Conservation (phyloP, 352 stramenopile genomes). For the Salisapilia sapeloensis region DNA sequence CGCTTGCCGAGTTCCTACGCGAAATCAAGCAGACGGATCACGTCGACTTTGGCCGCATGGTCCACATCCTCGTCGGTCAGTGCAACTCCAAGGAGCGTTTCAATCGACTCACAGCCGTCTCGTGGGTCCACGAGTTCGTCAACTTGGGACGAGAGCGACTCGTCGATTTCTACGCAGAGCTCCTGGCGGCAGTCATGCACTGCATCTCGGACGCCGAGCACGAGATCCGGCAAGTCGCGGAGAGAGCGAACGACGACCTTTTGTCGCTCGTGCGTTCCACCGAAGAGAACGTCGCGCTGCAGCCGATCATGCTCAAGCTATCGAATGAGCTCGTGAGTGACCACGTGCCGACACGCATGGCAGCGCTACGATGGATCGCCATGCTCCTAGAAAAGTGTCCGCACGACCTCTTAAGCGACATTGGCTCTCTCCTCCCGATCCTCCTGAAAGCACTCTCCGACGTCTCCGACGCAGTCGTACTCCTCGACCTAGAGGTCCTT, state of each 20-base stretch:
- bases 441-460: constrained; percentile 95
- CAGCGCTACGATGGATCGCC: constrained; percentile 91
- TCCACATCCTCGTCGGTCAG: constrained; percentile 95
- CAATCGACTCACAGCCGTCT: constrained; percentile 95
- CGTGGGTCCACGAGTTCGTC: constrained; percentile 97
- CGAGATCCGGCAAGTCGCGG: constrained; percentile 92
- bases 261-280: constrained; percentile 90
- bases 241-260: constrained; percentile 93
- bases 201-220: constrained; percentile 95
- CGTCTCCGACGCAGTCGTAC: constrained; percentile 90
- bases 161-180: constrained; percentile 90
- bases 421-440: constrained; percentile 85
- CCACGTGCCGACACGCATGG: constrained; percentile 94
- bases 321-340: constrained; percentile 89
- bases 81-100: constrained; percentile 94
- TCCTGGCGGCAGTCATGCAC: constrained; percentile 94
- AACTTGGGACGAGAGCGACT: constrained; percentile 89
- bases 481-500: constrained; percentile 93
- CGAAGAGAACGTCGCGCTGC: constrained; percentile 77
- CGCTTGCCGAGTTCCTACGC: constrained; percentile 88
- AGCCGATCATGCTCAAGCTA: constrained; percentile 90
- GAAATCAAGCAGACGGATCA: constrained; percentile 94
- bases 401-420: constrained; percentile 85
- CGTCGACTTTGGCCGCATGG: constrained; percentile 95
- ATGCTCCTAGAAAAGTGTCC: constrained; percentile 97